phyloP scores from a whole-genome alignment of 1,139 yeast genomes.

The Nakaseomyces bracarensis region DNA sequence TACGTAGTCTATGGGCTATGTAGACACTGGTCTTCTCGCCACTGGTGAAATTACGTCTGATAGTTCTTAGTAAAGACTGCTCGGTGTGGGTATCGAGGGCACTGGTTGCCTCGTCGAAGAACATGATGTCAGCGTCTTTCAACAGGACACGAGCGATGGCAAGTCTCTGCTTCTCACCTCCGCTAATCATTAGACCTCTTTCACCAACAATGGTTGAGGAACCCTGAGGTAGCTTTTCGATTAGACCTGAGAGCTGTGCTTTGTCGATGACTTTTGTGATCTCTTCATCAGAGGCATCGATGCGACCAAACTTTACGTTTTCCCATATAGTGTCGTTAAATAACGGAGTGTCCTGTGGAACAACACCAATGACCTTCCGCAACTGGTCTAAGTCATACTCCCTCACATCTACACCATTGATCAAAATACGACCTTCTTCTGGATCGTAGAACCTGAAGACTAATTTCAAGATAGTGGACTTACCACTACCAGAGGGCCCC shows the following conservation, averaged over 20 bases:
- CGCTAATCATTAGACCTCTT: slow-evolving; percentile 96
- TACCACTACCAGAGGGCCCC: slow-evolving; percentile 94
- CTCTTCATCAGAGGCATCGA: slow-evolving; percentile 66
- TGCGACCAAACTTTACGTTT: slow-evolving; percentile 79
- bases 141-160: slow-evolving; percentile 85
- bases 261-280: slow-evolving; percentile 53
- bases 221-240: slow-evolving; percentile 75
- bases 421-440: slow-evolving; percentile 61
- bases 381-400: slow-evolving; percentile 69
- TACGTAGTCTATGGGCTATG: slow-evolving; percentile 88
- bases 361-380: slow-evolving; percentile 74
- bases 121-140: slow-evolving; percentile 81
- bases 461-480: slow-evolving; percentile 77
- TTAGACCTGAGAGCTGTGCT: slow-evolving; percentile 60
- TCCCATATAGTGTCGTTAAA: slow-evolving; percentile 86
- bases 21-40: slow-evolving; percentile 64
- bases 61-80: slow-evolving; percentile 67
- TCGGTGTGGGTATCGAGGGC: slow-evolving; percentile 97
- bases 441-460: slow-evolving; percentile 89
- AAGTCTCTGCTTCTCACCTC: slow-evolving; percentile 94
- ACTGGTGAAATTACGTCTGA: slow-evolving; percentile 52
- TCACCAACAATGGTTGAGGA: slow-evolving; percentile 89
- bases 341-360: slow-evolving; percentile 95
- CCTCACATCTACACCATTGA: slow-evolving; percentile 86
- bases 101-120: slow-evolving; percentile 95